Evolutionary conservation across 1,284 basidiomycete genomes (phyloP).

Genomic region (Bondarzewia mesenterica): DNA sequence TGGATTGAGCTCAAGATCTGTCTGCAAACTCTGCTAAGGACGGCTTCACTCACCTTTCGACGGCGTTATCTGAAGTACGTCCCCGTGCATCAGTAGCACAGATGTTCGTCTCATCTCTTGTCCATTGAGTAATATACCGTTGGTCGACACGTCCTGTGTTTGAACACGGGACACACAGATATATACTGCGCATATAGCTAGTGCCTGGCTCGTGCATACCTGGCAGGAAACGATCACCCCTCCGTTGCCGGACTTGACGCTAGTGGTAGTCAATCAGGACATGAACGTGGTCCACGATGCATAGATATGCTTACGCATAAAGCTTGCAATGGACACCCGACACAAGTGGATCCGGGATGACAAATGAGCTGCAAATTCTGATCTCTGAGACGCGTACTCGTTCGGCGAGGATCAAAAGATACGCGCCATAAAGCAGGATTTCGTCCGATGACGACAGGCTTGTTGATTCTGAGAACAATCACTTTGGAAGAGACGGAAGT

Average conservation of each 20-base stretch:
- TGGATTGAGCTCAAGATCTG: too few relatives aligned
- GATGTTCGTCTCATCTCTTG: conserved; percentile 54
- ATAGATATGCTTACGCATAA: conserved; percentile 48
- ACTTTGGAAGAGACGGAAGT: conserved; percentile 10
- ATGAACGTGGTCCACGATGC: neutral
- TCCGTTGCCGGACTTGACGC: conserved; percentile 61
- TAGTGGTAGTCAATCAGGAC: conserved; percentile 17
- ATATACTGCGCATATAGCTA: neutral
- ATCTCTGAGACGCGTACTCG: neutral
- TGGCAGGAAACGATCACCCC: conserved; percentile 71
- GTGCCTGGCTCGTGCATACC: conserved; percentile 29
- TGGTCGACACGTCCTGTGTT: conserved; percentile 66
- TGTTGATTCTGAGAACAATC: conserved; percentile 45
- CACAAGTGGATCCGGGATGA: conserved; percentile 42
- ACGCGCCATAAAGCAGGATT: conserved; percentile 31
- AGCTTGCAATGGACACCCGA: conserved; percentile 70
- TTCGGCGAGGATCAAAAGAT: neutral
- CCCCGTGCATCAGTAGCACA: conserved; percentile 69
- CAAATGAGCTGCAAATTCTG: conserved; percentile 32
- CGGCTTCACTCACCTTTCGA: conserved; percentile 39
- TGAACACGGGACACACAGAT: conserved; percentile 1
- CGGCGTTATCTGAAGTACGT: conserved; percentile 56
- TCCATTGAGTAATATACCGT: conserved; percentile 67
- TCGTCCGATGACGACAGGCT: conserved; percentile 59
- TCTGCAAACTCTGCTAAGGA: neutral